Evolutionary conservation across 805 yeast species (phyloP).

Genomic region (Pichia heedii): DNA sequence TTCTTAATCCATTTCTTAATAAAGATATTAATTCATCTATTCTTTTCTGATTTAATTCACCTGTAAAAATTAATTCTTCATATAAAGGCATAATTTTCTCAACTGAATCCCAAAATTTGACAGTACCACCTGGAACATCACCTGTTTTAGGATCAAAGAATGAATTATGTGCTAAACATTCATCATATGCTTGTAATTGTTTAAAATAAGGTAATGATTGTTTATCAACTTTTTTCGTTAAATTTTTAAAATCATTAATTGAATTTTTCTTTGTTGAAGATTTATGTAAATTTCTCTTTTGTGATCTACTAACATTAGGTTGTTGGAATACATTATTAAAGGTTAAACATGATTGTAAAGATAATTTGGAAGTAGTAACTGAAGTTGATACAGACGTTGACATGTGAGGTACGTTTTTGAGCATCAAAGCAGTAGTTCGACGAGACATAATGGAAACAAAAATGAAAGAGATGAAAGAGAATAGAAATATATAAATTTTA

Average conservation of each 20-base stretch:
- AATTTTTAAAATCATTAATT: constrained; percentile 8
- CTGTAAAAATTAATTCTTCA: constrained; percentile 35
- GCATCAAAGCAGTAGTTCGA: constrained; percentile 9
- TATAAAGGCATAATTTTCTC: constrained; percentile 42
- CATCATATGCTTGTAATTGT: constrained; percentile 45
- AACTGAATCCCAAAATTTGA: constrained; percentile 43
- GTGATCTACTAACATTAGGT: constrained; percentile 2
- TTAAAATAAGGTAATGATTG: constrained; percentile 40
- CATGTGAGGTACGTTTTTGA: constrained; percentile 16
- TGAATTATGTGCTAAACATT: constrained; percentile 30
- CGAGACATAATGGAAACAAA: not conserved
- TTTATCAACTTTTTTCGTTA: constrained; percentile 16
- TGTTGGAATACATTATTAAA: constrained; percentile 15
- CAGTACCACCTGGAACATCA: constrained; percentile 27
- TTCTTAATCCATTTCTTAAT: constrained; percentile 46
- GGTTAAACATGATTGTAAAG: constrained; percentile 17
- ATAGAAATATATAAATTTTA: too few relatives aligned
- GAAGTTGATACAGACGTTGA: not conserved
- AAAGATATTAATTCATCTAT: constrained; percentile 40
- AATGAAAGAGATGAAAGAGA: not conserved
- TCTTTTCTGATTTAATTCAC: constrained; percentile 37
- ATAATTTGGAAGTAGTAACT: constrained; percentile 6
- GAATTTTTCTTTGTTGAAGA: not conserved
- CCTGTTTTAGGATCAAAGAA: constrained; percentile 27
- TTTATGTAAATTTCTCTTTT: constrained; percentile 4